A percentile compares a stretch with the other conserved stretches of the same genome.
These are phyloP conservation scores for Ulota crispa DNA, from an alignment of 225 moss, liverwort and hornwort species.

Conservation along the genomic window DNA sequence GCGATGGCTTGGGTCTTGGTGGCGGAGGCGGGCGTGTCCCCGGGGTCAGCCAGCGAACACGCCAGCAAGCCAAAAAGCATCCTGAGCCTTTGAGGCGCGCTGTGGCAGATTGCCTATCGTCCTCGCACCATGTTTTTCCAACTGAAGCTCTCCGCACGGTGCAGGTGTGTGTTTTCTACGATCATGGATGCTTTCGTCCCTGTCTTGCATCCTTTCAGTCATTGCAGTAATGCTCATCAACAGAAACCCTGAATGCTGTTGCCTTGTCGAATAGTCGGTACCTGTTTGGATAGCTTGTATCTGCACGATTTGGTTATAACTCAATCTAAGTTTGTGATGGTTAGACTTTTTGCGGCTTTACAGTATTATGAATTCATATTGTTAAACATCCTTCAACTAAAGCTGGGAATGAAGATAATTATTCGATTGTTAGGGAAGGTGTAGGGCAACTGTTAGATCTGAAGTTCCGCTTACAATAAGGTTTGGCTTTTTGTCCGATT, in stretches of 20 bases:
- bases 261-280: background rate
- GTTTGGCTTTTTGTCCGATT: background rate
- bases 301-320: background rate
- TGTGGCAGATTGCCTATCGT: constrained; percentile 89
- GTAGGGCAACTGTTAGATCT: background rate
- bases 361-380: background rate
- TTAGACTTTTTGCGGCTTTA: background rate
- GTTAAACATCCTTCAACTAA: background rate
- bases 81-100: constrained; percentile 95
- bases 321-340: background rate
- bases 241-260: background rate
- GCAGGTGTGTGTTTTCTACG: constrained; percentile 51
- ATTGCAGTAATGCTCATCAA: background rate
- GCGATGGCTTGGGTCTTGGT: constrained; percentile 37
- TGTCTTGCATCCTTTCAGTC: background rate
- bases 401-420: background rate
- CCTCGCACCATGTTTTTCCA: constrained; percentile 76
- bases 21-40: constrained; percentile 32
- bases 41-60: constrained; percentile 65
- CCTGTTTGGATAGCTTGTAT: background rate
- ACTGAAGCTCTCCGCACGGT: constrained; percentile 98
- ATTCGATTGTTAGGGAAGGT: background rate
- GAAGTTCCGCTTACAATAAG: background rate
- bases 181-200: background rate
- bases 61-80: constrained; percentile 85